Conservation (phyloP, 192 early-diverging fungal genomes). For the Pilobolus umbonatus region DNA sequence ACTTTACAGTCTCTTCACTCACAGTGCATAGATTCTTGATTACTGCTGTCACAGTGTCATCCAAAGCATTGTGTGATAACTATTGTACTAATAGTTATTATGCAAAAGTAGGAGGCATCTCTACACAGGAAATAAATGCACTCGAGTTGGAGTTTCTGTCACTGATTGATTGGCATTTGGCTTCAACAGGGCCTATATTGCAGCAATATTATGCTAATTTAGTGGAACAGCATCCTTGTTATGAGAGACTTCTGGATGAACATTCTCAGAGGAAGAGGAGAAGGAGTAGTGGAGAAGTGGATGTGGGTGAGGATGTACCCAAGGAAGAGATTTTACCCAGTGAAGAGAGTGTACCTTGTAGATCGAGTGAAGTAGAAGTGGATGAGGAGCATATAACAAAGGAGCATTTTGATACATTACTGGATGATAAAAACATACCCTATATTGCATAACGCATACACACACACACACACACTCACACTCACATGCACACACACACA, state of each 20-base stretch:
- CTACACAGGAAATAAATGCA: conserved; percentile 88
- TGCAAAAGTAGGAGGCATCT: conserved; percentile 93
- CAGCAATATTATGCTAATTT: conserved; percentile 92
- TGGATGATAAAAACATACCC: conserved; percentile 15
- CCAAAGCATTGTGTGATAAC: conserved; percentile 87
- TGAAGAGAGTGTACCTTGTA: neutral
- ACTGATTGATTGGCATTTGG: conserved; percentile 88
- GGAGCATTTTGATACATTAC: conserved; percentile 24
- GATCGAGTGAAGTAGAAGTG: neutral
- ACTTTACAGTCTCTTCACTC: conserved; percentile 90
- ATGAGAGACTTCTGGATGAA: conserved; percentile 33
- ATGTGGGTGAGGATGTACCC: neutral
- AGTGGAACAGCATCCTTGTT: conserved; percentile 68
- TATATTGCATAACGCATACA: conserved; percentile 33
- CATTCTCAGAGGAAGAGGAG: conserved; percentile 17
- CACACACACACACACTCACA: too few species aligned
- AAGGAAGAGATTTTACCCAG: neutral
- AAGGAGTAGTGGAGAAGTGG: conserved; percentile 1
- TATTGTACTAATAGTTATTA: conserved; percentile 96
- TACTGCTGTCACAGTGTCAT: conserved; percentile 76
- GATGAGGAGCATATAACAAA: conserved; percentile 10
- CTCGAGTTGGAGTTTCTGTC: conserved; percentile 87
- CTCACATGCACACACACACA: too few species aligned
- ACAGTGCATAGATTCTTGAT: conserved; percentile 95
- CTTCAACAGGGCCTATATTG: conserved; percentile 70